Base-by-base conservation (phyloP, 495 filamentous ascomycete genomes). In the Acidomyces sp. region DNA sequence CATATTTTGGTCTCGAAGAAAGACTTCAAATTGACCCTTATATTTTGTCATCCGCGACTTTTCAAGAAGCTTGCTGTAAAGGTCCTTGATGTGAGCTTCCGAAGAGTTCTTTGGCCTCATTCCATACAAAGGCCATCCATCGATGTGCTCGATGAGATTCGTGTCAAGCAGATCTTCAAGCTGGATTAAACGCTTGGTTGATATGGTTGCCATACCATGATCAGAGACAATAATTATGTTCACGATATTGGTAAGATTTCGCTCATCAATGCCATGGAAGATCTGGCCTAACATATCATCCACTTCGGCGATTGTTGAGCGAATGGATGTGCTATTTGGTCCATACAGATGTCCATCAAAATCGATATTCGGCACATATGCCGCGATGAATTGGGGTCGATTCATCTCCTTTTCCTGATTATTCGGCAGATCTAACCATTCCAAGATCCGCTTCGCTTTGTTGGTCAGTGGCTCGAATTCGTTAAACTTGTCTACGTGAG, bases 171-270 rank as follows among this genome's bases (percentile, higher is more conserved):
- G 52, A 55, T 95, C 85, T 46, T 99, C 90, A n/a, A 96, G 63
- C 56, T 96, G 90, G 18, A 99, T 71, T 27, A 94, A 63, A n/a
- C 88, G 75, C 13, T 75, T 68, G 0, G 69, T 74, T 25, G 83
- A 78, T 0, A 90, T 95, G 1, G 82, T 88, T 3, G 88, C 88
- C 90, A 99, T 99, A 16, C 90, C 90, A 52, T 99, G 90, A 58
- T 99, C 90, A 9, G 85, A 93, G 12, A 99, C 87, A n/a, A 99
- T 71, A 24, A 99, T 75, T n/a, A 99, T 71, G 48, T 99, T 99
- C 52, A 95, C 82, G 32, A 96, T 77, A 7, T 78, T 56, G 0
- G 86, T 93, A 12, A 96, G 65, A 52, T 95, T 93, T 18, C 90
- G 76, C 22, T 69, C 64, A 43, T 88, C 69, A 0, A 99, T 62